A percentile compares a stretch with the other conserved stretches of the same genome.
These are phyloP conservation scores for Sambucus nigra DNA, from an alignment of 129 eudicot species.

Conservation along the genomic window DNA sequence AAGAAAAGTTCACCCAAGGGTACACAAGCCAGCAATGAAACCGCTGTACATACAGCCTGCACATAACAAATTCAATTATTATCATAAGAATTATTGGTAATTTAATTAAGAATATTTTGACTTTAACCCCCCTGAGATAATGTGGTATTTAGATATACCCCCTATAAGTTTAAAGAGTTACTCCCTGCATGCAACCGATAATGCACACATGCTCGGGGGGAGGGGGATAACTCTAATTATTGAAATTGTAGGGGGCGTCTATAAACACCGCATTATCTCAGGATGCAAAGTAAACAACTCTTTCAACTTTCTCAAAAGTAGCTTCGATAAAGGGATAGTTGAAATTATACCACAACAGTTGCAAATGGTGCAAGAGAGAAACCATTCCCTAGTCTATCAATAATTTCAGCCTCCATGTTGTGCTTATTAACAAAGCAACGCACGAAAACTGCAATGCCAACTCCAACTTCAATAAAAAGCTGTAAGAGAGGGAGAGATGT, in stretches of 20 bases:
- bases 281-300: too few species aligned
- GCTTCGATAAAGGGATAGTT: not conserved
- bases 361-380: conserved; percentile 91
- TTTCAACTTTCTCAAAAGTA: not conserved
- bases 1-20: conserved; percentile 94
- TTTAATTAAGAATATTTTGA: too few species aligned
- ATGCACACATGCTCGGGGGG: too few species aligned
- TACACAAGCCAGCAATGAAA: conserved; percentile 77
- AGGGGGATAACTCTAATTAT: too few species aligned
- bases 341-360: conserved; percentile 64
- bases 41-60: conserved; percentile 80
- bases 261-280: not conserved
- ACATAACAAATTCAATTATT: conserved; percentile 1
- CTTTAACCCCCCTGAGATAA: too few species aligned
- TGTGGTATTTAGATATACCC: too few species aligned
- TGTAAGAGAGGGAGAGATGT: conserved; percentile 27
- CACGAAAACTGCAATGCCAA: conserved; percentile 86
- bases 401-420: conserved; percentile 59
- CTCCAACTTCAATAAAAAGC: conserved; percentile 79
- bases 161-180: too few species aligned
- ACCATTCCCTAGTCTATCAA: conserved; percentile 88
- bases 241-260: too few species aligned
- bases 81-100: not conserved
- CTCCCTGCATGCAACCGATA: too few species aligned
- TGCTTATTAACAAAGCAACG: conserved; percentile 73